phyloP scores from a whole-genome alignment of 768 basidiomycete species.

The Chalciporus pseudorubinellus region DNA sequence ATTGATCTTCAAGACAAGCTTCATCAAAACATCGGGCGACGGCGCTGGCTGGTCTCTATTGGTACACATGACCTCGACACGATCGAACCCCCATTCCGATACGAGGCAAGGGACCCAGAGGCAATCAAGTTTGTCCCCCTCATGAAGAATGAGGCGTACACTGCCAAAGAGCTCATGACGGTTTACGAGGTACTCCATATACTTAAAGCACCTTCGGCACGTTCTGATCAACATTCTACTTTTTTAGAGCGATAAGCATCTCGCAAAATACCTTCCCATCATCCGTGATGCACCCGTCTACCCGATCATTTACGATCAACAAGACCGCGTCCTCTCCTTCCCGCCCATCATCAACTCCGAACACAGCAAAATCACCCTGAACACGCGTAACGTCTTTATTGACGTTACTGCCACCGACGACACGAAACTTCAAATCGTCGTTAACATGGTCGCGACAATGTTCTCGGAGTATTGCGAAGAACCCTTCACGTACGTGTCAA shows the following conservation, averaged over 20 bases:
- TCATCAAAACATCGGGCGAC: conserved; percentile 91
- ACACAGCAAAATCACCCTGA: conserved; percentile 93
- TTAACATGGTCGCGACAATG: conserved; percentile 95
- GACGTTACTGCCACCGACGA: conserved; percentile 96
- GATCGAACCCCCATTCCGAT: conserved; percentile 82
- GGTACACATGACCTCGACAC: conserved; percentile 98
- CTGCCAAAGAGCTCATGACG: conserved; percentile 88
- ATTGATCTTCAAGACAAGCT: conserved; percentile 99
- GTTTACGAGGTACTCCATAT: conserved; percentile 74
- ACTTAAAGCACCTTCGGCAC: neutral
- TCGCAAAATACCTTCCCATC: conserved; percentile 85
- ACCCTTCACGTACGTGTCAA: conserved; percentile 76
- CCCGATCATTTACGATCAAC: conserved; percentile 93
- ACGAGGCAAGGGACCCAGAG: conserved; percentile 76
- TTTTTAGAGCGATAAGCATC: conserved; percentile 83
- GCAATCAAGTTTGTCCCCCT: conserved; percentile 91
- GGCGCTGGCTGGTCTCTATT: conserved; percentile 89
- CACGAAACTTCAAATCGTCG: conserved; percentile 94
- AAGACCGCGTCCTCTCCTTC: conserved; percentile 89
- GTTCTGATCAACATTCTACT: neutral
- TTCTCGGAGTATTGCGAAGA: conserved; percentile 95
- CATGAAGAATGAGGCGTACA: conserved; percentile 74
- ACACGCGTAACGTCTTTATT: conserved; percentile 93
- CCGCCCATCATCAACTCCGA: conserved; percentile 98
- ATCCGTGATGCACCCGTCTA: conserved; percentile 95